A percentile compares a stretch with the other conserved stretches of the same genome.
These are phyloP conservation scores for Fusarium tjaetaba DNA, from an alignment of 2,329 filamentous ascomycete genomes.

Conservation along the genomic window DNA sequence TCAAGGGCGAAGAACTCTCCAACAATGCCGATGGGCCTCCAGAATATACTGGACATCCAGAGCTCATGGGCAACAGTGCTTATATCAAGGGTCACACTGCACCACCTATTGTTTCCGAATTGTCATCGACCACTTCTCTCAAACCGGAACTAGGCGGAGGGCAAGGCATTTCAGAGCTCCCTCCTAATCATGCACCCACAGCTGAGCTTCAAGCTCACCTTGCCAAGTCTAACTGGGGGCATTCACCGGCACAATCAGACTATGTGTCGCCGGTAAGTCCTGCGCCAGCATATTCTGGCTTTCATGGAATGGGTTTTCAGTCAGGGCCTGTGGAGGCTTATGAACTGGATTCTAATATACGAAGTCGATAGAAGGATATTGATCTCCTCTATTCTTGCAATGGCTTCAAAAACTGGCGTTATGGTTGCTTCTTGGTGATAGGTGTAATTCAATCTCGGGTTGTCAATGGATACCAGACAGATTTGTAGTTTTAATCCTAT, in stretches of 20 bases:
- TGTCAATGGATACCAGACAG: background rate
- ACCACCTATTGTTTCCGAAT: slow-evolving; percentile 26
- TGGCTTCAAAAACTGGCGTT: slow-evolving; percentile 9
- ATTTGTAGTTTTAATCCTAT: background rate
- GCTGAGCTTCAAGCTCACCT: slow-evolving; percentile 43
- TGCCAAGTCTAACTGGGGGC: slow-evolving; percentile 23
- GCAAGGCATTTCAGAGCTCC: slow-evolving; percentile 36
- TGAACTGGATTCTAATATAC: slow-evolving; percentile 44
- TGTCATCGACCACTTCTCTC: slow-evolving; percentile 36
- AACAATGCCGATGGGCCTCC: slow-evolving; percentile 22
- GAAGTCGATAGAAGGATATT: background rate
- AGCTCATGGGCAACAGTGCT: slow-evolving; percentile 40
- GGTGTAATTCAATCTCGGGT: background rate
- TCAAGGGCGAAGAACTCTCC: slow-evolving; percentile 36
- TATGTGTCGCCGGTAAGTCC: slow-evolving; percentile 22
- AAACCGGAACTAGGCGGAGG: slow-evolving; percentile 41
- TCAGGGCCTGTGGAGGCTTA: slow-evolving; percentile 50
- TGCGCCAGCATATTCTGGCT: slow-evolving; percentile 22
- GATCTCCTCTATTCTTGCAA: background rate
- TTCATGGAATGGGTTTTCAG: slow-evolving; percentile 46
- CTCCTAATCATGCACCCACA: slow-evolving; percentile 37
- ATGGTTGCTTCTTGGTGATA: slow-evolving; percentile 1
- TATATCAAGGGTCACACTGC: slow-evolving; percentile 15
- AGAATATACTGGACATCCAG: slow-evolving; percentile 47
- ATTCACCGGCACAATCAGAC: slow-evolving; percentile 32